Conservation (phyloP, 2,329 filamentous ascomycete genomes). For the Cryphonectria radicalis region DNA sequence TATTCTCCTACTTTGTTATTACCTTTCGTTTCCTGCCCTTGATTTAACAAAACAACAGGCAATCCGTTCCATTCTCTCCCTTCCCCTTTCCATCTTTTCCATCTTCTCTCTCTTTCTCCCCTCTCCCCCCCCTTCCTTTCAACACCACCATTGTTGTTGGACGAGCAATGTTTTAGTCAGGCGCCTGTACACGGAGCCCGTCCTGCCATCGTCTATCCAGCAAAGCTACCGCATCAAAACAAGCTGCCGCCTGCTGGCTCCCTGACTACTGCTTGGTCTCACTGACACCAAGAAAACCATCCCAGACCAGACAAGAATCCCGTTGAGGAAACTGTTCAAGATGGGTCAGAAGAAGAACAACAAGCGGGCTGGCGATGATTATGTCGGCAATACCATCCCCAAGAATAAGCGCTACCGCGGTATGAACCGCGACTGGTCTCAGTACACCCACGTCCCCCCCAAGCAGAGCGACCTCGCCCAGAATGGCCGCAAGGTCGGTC, state of each 20-base stretch:
- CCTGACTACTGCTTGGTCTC: background rate
- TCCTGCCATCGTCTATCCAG: background rate
- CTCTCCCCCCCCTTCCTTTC: background rate
- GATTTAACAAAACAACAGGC: background rate
- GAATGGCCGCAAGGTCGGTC: slow-evolving; percentile 42
- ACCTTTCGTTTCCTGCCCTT: background rate
- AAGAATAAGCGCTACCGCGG: background rate
- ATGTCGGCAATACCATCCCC: background rate
- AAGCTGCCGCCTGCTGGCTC: background rate
- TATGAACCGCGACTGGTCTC: slow-evolving; percentile 16
- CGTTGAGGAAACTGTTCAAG: background rate
- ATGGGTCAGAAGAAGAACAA: background rate
- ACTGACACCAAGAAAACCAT: background rate
- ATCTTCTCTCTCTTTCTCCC: too few species aligned
- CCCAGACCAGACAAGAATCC: background rate
- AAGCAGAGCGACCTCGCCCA: slow-evolving; percentile 26
- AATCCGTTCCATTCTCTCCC: background rate
- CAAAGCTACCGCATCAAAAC: background rate
- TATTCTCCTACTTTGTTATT: background rate
- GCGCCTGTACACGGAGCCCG: background rate
- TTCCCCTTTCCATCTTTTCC: background rate
- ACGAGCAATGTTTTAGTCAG: background rate
- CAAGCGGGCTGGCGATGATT: background rate
- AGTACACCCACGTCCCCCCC: slow-evolving; percentile 19
- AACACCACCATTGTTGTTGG: background rate